Base-by-base conservation (phyloP, 177 flowering plant genomes). In the Vitis hybrid region DNA sequence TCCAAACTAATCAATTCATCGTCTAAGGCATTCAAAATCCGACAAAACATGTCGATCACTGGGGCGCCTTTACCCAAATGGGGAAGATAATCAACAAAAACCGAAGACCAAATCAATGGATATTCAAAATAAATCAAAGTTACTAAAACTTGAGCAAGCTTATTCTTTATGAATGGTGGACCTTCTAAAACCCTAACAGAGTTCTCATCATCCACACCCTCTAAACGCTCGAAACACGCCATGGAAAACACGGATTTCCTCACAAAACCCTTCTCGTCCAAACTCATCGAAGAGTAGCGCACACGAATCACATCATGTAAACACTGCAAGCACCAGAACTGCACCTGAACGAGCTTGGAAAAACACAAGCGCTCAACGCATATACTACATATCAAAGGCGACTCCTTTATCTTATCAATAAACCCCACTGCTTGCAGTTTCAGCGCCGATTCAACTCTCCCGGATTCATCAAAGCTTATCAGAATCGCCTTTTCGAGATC, bases 261-360 rank as follows among this genome's bases (percentile, higher is more conserved):
- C 3, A 96, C 62, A 58, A 77, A 85, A 2, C 74, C 68, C 83
- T 81, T 86, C 83, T 96, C 98, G 12, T 92, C 94, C 1, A 61
- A 52, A 34, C 78, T 69, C 80, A 92, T 73, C 0, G 84, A 72
- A 0, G 88, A 68, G 70, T 92, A 94, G 5, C 86, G 78, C 18
- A 64, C 77, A 60, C 86, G 82, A 57, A 94, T 72, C 3, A 80
- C 89, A 21, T 96, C 99, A 6, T 92, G 88, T 23, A 96, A 74
- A 23, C 91, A 80, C 78, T 96, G 98, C 64, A 96, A 82, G 70
- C 94, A 91, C 99, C 99, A 96, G 73, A 96, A 96, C 88, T 90
- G 97, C 17, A 96, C 97, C 68, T 89, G 89, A 39, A 80, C 82
- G 11, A 81, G 76, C 30, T 82, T 80, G 17, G 87, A 82, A 59